Conservation (phyloP, 73 alveolate species). For the Paramecium sexaurelia region DNA sequence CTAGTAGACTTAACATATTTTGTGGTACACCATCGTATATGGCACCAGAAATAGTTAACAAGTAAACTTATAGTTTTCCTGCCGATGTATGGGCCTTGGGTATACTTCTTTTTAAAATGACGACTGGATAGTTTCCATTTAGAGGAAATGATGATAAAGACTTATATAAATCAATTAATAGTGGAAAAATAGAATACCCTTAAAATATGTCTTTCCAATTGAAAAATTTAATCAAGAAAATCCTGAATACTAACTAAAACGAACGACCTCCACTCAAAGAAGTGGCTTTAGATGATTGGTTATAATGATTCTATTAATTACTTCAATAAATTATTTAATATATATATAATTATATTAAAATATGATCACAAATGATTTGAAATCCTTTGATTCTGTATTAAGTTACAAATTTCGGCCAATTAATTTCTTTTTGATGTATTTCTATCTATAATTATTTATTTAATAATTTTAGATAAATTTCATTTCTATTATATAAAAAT, state of each 20-base stretch:
- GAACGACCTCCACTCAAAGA: slow-evolving; percentile 60
- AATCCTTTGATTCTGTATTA: too few relatives aligned
- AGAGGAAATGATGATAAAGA: slow-evolving; percentile 76
- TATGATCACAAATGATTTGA: too few relatives aligned
- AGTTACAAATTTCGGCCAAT: too few relatives aligned
- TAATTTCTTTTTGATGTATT: too few relatives aligned
- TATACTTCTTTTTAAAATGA: slow-evolving; percentile 77
- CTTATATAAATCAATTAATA: slow-evolving; percentile 57
- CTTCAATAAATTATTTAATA: neutral
- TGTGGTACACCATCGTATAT: slow-evolving; percentile 95
- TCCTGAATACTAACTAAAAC: neutral
- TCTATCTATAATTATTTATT: too few relatives aligned
- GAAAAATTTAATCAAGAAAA: slow-evolving; percentile 33
- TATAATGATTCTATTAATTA: neutral
- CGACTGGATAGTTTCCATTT: slow-evolving; percentile 86
- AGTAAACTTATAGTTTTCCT: slow-evolving; percentile 72
- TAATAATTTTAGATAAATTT: too few relatives aligned
- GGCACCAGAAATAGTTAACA: slow-evolving; percentile 91
- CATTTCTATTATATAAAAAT: too few relatives aligned
- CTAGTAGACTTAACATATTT: slow-evolving; percentile 76
- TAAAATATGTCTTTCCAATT: neutral
- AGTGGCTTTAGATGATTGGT: slow-evolving; percentile 51
- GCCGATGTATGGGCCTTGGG: slow-evolving; percentile 93
- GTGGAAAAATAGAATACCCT: slow-evolving; percentile 63
- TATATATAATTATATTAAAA: neutral